Percentiles rank a stretch among this genome's conserved stretches.
These are phyloP conservation scores for Auricularia sp. DNA, from an alignment of 768 basidiomycete genomes.

Conservation along the genomic window DNA sequence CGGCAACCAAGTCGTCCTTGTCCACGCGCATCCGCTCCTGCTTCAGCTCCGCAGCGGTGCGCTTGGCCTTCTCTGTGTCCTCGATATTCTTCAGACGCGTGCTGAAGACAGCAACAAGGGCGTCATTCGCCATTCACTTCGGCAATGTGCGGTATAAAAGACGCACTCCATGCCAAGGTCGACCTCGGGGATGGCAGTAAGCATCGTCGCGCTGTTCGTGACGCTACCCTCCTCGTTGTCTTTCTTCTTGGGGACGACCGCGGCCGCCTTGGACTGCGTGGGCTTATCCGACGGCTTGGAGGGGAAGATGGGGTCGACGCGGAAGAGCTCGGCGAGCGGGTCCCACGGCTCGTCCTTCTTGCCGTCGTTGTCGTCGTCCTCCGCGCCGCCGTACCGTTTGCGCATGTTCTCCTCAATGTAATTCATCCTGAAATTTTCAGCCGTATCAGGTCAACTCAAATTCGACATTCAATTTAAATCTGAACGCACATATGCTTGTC, in stretches of 20 bases:
- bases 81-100: slow-evolving; percentile 90
- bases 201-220: slow-evolving; percentile 86
- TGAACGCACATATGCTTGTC: slow-evolving; percentile 89
- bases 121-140: neutral
- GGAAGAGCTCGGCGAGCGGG: too few species aligned
- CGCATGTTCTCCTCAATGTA: slow-evolving; percentile 81
- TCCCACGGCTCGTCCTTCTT: too few species aligned
- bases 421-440: slow-evolving; percentile 61
- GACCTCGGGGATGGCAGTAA: slow-evolving; percentile 96
- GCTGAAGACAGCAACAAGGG: slow-evolving; percentile 28
- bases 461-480: neutral
- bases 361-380: too few species aligned
- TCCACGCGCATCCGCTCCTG: slow-evolving; percentile 30
- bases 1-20: slow-evolving; percentile 70
- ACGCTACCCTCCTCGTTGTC: slow-evolving; percentile 80
- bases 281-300: too few species aligned
- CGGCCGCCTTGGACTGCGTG: too few species aligned
- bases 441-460: neutral
- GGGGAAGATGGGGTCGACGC: too few species aligned
- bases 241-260: slow-evolving; percentile 18
- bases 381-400: too few species aligned
- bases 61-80: slow-evolving; percentile 93
- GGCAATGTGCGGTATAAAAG: neutral
- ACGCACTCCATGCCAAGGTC: slow-evolving; percentile 98
- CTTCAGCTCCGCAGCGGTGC: slow-evolving; percentile 54